Evolutionary conservation across 352 stramenopile species (phyloP).

Genomic region (Nannochloropsis limnetica): DNA sequence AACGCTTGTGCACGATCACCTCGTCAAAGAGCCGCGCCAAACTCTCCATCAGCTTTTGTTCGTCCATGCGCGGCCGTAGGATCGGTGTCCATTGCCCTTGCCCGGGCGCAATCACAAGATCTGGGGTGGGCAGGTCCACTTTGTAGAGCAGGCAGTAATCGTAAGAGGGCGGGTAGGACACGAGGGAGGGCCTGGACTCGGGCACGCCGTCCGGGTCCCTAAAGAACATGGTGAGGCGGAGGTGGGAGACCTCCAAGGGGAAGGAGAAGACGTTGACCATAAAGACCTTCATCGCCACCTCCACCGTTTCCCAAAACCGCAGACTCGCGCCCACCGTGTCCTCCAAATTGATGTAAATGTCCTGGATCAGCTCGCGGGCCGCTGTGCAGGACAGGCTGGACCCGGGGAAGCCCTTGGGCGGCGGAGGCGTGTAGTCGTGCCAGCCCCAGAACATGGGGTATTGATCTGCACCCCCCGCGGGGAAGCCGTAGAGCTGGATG

Average conservation of each 20-base stretch:
- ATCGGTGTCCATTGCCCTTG: background rate
- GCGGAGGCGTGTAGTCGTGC: background rate
- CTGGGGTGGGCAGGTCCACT: slow-evolving; percentile 1
- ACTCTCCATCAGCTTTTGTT: background rate
- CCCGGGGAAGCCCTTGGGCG: background rate
- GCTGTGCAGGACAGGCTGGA: background rate
- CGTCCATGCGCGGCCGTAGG: slow-evolving; percentile 9
- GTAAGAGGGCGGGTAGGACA: background rate
- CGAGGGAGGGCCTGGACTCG: background rate
- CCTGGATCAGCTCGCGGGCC: slow-evolving; percentile 28
- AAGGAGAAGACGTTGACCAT: slow-evolving; percentile 26
- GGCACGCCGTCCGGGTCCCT: background rate
- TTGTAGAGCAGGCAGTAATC: slow-evolving; percentile 25
- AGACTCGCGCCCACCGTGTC: background rate
- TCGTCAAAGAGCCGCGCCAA: slow-evolving; percentile 19
- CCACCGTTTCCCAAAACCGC: background rate
- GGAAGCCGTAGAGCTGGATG: slow-evolving; percentile 6
- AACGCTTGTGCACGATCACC: slow-evolving; percentile 9
- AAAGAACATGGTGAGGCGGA: background rate
- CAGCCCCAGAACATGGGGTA: background rate
- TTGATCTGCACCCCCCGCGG: background rate
- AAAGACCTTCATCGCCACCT: slow-evolving; percentile 26
- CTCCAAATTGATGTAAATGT: slow-evolving; percentile 32
- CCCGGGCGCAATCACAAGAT: background rate
- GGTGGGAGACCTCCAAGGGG: background rate